These are phyloP conservation scores for Schizopora paradoxa DNA, from an alignment of 1,284 basidiomycete genomes.

Conservation along the genomic window DNA sequence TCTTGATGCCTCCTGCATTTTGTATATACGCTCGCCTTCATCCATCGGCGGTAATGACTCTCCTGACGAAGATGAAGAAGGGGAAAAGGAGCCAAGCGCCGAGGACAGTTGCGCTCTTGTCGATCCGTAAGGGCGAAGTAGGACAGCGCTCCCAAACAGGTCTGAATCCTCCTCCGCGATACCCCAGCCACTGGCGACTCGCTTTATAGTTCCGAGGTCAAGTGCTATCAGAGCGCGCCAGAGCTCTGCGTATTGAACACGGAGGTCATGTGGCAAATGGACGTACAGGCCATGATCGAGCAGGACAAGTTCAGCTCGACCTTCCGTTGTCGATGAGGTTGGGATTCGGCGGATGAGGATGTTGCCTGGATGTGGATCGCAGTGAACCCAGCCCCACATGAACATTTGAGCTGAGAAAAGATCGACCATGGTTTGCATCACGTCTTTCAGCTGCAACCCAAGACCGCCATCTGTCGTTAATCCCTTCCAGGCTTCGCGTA, in stretches of 20 bases:
- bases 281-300: conserved; percentile 90
- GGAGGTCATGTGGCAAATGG: conserved; percentile 56
- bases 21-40: conserved; percentile 49
- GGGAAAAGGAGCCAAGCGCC: conserved; percentile 30
- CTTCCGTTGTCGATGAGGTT: too few species aligned
- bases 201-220: conserved; percentile 60
- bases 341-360: conserved; percentile 78
- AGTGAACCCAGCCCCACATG: conserved; percentile 83
- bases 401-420: conserved; percentile 84
- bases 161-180: conserved; percentile 77
- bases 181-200: conserved; percentile 70
- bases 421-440: conserved; percentile 79
- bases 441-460: conserved; percentile 47
- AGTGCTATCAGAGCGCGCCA: conserved; percentile 76
- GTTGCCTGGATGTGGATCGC: conserved; percentile 77
- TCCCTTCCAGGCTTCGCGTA: conserved; percentile 13
- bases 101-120: conserved; percentile 24
- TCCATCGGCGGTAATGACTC: too few species aligned
- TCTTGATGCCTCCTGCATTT: conserved; percentile 57
- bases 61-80: too few species aligned
- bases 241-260: conserved; percentile 67
- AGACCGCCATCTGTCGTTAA: conserved; percentile 22
- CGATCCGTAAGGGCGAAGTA: conserved; percentile 45
- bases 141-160: conserved; percentile 68
- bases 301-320: conserved; percentile 73